Base-by-base conservation (phyloP, 768 basidiomycete species). In the Ramaria rubella region DNA sequence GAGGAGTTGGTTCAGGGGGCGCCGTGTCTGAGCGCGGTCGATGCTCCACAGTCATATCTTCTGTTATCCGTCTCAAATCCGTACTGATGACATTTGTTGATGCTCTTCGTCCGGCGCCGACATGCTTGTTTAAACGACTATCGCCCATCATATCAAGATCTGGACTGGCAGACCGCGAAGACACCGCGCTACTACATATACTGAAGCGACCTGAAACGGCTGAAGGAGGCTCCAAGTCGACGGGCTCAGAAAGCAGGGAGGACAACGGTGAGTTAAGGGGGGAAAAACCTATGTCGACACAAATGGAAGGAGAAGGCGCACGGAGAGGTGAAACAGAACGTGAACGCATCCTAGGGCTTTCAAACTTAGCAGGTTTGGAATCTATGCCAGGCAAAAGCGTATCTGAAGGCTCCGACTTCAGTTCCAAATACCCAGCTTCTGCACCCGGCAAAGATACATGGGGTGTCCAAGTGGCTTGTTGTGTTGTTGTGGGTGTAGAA, bases 181-280 rank as follows among this genome's bases (percentile, higher is more conserved):
- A 54, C 2, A 54, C 27, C 6, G 29, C 52, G 30, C 40, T 36
- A 34, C 49, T 54, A 19, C 30, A 46, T 7, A 33, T 24, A 34
- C 46, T 48, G 33, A 46, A 30, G 26, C 26, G 1, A 19, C 30
- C 34, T 36, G 49, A 36, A 8, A 36, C 21, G n/a, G 49, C 30
- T 7, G 33, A 56, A n/a, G 14, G 31, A 5, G 17, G 33, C 48
- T 56, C 55, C 14, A 45, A 9, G n/a, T 45, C 42, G 43, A 48
- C 29, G 6, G 31, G 31, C n/a, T 34, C 21, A 5, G 19, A 36
- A 17, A 56, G 46, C 17, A 45, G 44, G 6, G 55, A 56, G 15
- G 55, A 56, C 19, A 56, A 9, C 33, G 48, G 27, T 5, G 55
- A 56, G 21, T 45, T 56, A 5, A 56, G 24, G 31, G 55, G 55